These are phyloP conservation scores for Polyporus tsugae DNA, from an alignment of 1,284 basidiomycete genomes.

Conservation along the genomic window DNA sequence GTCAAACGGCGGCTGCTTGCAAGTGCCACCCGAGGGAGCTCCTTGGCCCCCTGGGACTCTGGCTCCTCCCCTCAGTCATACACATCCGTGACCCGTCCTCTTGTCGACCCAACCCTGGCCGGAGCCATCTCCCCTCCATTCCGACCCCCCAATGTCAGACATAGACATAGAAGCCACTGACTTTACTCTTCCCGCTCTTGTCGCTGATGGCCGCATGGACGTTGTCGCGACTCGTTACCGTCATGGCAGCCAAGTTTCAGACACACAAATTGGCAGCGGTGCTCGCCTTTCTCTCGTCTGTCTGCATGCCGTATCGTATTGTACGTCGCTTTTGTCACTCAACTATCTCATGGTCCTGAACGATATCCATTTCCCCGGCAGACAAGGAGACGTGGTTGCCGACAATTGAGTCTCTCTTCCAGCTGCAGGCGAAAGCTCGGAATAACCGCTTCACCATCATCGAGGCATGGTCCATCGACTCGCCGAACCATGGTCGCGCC, in stretches of 20 bases:
- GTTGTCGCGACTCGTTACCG: conserved; percentile 1
- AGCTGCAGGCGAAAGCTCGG: conserved; percentile 4
- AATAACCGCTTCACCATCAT: conserved; percentile 12
- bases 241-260: neutral
- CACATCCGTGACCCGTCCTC: too few species aligned
- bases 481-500: conserved; percentile 21
- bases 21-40: too few species aligned
- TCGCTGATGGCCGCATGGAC: neutral
- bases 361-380: neutral
- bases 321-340: conserved; percentile 1
- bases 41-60: too few species aligned
- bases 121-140: too few species aligned
- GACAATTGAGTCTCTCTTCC: conserved; percentile 23
- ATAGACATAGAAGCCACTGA: neutral
- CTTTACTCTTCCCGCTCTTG: conserved; percentile 2
- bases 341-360: neutral
- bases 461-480: conserved; percentile 28
- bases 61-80: too few species aligned
- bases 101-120: too few species aligned
- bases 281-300: conserved; percentile 8
- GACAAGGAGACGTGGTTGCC: conserved; percentile 41
- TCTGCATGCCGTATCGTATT: conserved; percentile 14
- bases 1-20: too few species aligned
- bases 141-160: too few species aligned
- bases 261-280: neutral